Conservation (phyloP, 2,329 filamentous ascomycete genomes). For the Nothophoma quercina region DNA sequence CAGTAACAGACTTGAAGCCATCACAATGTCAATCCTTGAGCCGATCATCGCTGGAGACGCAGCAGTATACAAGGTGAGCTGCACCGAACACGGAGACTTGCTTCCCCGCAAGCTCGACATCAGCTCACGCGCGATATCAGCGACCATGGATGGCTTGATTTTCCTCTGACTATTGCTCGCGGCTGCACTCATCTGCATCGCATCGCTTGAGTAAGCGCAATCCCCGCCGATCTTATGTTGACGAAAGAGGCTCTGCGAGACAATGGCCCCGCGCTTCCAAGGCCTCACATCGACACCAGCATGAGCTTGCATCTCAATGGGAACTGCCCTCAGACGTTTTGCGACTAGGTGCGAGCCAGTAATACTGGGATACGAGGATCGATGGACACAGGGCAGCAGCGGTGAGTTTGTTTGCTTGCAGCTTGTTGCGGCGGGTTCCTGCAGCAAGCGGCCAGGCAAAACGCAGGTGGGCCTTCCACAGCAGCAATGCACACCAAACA, state of each 20-base stretch:
- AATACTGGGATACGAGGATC: background rate
- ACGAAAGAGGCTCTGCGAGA: constrained; percentile 1
- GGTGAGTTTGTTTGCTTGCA: constrained; percentile 2
- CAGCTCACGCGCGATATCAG: background rate
- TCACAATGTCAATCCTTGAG: background rate
- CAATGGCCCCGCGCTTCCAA: background rate
- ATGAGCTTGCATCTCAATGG: background rate
- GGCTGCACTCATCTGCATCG: background rate
- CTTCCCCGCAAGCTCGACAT: background rate
- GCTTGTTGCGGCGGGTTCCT: background rate
- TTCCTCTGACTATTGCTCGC: background rate
- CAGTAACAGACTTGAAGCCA: background rate
- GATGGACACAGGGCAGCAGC: background rate
- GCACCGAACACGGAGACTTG: background rate
- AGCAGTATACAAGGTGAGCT: background rate
- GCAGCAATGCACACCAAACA: no score
- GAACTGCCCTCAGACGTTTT: background rate
- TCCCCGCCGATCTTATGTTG: background rate
- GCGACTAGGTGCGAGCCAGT: constrained; percentile 1
- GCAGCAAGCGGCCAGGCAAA: constrained; percentile 1
- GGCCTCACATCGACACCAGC: constrained; percentile 2
- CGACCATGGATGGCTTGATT: background rate
- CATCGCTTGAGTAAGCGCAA: background rate
- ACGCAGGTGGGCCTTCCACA: background rate
- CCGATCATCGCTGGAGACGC: background rate